Evolutionary conservation across 2,329 filamentous ascomycete species (phyloP), one percentile per base, ranked within the genome.

Genomic region (Trichophyton simii): DNA sequence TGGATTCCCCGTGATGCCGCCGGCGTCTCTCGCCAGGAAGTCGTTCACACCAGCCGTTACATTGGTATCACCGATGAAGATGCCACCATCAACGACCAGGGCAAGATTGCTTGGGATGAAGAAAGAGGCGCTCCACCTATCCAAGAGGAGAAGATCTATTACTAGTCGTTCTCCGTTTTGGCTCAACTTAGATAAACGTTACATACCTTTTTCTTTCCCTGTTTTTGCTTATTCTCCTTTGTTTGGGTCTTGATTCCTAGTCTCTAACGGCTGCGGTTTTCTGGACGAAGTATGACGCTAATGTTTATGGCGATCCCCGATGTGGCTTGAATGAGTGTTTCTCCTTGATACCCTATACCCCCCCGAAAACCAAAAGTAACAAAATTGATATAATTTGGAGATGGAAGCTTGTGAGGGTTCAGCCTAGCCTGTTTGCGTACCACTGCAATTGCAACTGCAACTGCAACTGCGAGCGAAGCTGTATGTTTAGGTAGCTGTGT

Each of bases 21-120:
- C 57, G 88, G 89, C 8, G 82, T 96, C 48, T 89, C 85, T 60
- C 80, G 80, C 67, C 88, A 95, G 71, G 91, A 95, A 73, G 79
- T 94, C 60, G 79, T 79, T 11, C 87, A 94, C 67, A 88, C 87
- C 0, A 78, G 78, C 66, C 83, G 82, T 68, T 81, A 88, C 36
- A 88, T 90, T 34, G 83, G 86, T 0, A 92, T 95, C 65, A 91
- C 88, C 0, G 90, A 96, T 66, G 87, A 89, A 66, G 87, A 86
- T 18, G 87, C 87, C 52, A 80, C 76, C 58, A 74, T 92, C 58
- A 80, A 87, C 67, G 87, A 88, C 67, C 87, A 89, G 76, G 85
- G 85, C 72, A 83, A 82, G 66, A 76, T 87, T 63, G 72, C 78
- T 25, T 85, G 83, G 82, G 78, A 84, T 68, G 69, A 76, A 9